Percentiles rank a stretch among this genome's conserved stretches.
Evolutionary conservation across 2,329 filamentous ascomycete species (phyloP).

Genomic region (Huntiella savannae): DNA sequence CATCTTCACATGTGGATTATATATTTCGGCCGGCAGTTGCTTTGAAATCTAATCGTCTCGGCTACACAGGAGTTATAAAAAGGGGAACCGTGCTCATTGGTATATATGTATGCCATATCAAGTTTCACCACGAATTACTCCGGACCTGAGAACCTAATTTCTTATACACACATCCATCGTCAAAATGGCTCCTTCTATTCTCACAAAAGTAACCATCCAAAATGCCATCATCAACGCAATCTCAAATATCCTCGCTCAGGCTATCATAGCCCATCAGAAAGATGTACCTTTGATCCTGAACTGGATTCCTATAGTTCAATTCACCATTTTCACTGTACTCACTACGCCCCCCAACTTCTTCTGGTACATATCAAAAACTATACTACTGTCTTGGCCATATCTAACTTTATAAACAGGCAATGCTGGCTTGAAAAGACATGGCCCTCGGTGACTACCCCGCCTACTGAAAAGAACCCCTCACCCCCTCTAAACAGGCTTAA

Average conservation of each 20-base stretch:
- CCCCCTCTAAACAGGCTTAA: slow-evolving; percentile 33
- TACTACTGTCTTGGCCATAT: not conserved
- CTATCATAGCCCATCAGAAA: slow-evolving; percentile 41
- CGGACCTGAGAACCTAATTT: no score
- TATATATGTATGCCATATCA: no score
- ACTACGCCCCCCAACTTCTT: slow-evolving; percentile 67
- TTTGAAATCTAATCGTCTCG: no score
- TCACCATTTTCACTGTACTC: slow-evolving; percentile 53
- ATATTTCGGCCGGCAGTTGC: no score
- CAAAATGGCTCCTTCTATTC: slow-evolving; percentile 22
- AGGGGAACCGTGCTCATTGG: no score
- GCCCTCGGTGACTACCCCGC: slow-evolving; percentile 36
- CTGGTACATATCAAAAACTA: slow-evolving; percentile 34
- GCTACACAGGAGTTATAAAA: no score
- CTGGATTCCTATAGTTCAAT: slow-evolving; percentile 52
- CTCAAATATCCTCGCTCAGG: slow-evolving; percentile 57
- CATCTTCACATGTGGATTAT: no score
- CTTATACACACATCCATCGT: no score
- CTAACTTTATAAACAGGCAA: slow-evolving; percentile 32
- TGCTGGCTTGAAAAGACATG: slow-evolving; percentile 55
- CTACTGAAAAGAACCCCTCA: slow-evolving; percentile 18
- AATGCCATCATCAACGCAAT: slow-evolving; percentile 43
- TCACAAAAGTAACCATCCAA: slow-evolving; percentile 44
- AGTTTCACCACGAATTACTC: no score
- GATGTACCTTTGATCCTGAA: slow-evolving; percentile 38